Evolutionary conservation across 495 filamentous ascomycete species (phyloP).

Genomic region (Parathielavia appendiculata): DNA sequence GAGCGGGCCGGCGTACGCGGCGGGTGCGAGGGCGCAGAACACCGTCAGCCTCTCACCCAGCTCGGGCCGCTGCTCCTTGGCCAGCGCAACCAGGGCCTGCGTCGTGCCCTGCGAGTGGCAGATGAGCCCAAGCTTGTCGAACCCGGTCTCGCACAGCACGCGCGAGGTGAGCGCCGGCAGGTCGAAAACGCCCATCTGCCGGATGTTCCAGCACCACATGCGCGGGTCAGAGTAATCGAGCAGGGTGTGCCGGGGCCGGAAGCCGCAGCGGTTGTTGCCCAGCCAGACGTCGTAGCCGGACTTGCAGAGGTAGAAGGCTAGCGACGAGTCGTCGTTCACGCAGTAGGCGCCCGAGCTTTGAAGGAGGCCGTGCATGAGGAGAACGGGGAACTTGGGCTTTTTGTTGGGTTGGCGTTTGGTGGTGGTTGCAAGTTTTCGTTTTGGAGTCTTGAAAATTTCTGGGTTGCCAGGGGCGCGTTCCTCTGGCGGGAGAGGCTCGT

Average conservation of each 20-base stretch:
- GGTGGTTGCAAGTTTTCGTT: conserved; percentile 11
- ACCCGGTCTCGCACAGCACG: conserved; percentile 76
- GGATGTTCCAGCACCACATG: conserved; percentile 98
- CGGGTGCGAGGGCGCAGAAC: conserved; percentile 89
- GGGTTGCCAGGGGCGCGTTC: conserved; percentile 39
- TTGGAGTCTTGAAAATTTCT: conserved; percentile 32
- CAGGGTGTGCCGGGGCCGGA: conserved; percentile 66
- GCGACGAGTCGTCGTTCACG: conserved; percentile 79
- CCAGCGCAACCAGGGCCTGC: conserved; percentile 80
- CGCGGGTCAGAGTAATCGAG: conserved; percentile 71
- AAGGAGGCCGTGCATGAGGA: conserved; percentile 83
- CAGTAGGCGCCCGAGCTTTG: conserved; percentile 88
- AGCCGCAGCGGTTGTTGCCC: conserved; percentile 90
- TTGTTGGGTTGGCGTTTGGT: conserved; percentile 29
- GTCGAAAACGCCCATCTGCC: conserved; percentile 88
- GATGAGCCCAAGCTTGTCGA: conserved; percentile 75
- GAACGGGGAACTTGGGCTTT: conserved; percentile 74
- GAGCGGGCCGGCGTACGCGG: conserved; percentile 83
- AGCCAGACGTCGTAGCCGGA: conserved; percentile 96
- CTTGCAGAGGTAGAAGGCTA: conserved; percentile 90
- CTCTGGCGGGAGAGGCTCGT: conserved; percentile 41
- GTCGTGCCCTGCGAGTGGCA: conserved; percentile 92
- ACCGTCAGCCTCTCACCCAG: conserved; percentile 79
- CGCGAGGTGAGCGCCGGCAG: conserved; percentile 82
- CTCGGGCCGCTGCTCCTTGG: conserved; percentile 88